Base-by-base conservation (phyloP, 176 grass and related monocot genomes). In the Typha latifolia region DNA sequence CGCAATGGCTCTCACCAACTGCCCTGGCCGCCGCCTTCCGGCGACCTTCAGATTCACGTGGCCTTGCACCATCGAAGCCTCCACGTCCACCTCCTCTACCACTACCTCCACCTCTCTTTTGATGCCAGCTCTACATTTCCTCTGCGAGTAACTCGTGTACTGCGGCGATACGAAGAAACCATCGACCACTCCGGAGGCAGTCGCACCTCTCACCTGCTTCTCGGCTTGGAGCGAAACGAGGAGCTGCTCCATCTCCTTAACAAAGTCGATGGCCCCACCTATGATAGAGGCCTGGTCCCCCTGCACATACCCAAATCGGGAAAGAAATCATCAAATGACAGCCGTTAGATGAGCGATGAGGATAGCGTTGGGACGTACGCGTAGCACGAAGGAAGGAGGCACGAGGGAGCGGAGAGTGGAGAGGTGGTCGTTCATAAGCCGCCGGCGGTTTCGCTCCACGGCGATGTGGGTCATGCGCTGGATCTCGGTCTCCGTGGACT, bases 401-500 rank as follows among this genome's bases (percentile, higher is more conserved):
- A 99, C 90, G 70, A 99, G 84, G 19, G 83, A 37, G 52, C 84
- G 86, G 64, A 99, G 89, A 24, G 81, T 74, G 23, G 86, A 81
- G 53, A 99, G 89, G 68, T 99, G 86, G 62, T 90, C 89, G 49
- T 99, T 99, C 95, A 99, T 99, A 62, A 99, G 89, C 27, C 86
- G 89, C 13, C 95, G 85, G 3, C 95, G 95, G 83, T 99, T 99
- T 61, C 95, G 89, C 79, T 99, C 95, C 1, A 99, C 86, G 23
- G 82, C 84, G 71, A 99, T 99, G 81, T 99, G 95, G 3, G 95
- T 85, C 80, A 89, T 93, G 69, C 95, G 84, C 75, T 99, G 95
- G 77, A 59, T 90, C 86, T 99, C 95, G 20, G 81, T 79, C 80
- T 90, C 88, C 84, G 83, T 81, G 1, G 81, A 67, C 73, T 86